These are phyloP conservation scores for Erysiphe pulchra DNA, from an alignment of 2,329 filamentous ascomycete species.

Conservation along the genomic window DNA sequence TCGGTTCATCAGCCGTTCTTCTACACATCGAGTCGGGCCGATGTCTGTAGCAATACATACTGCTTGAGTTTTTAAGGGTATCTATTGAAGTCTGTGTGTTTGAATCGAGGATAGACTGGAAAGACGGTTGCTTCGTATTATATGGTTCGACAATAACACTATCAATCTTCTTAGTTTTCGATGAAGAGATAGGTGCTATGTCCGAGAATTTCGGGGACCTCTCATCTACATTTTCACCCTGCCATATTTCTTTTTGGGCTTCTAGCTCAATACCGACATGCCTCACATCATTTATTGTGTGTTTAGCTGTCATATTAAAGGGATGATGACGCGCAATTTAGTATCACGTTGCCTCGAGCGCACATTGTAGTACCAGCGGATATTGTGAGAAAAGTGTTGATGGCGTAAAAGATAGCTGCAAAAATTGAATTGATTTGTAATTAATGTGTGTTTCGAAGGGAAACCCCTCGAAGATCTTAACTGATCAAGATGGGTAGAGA, in stretches of 20 bases:
- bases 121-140: background rate
- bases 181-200: background rate
- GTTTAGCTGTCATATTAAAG: background rate
- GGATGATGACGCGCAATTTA: background rate
- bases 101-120: conserved; percentile 30
- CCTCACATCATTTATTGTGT: background rate
- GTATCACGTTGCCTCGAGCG: no score
- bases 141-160: background rate
- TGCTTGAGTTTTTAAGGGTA: conserved; percentile 35
- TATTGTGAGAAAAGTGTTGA: no score
- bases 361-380: no score
- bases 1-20: conserved; percentile 75
- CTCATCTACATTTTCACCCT: background rate
- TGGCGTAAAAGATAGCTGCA: no score
- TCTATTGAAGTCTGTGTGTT: conserved; percentile 16
- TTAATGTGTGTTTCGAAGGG: no score
- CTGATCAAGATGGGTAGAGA: no score
- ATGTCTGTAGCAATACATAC: conserved; percentile 89
- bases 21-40: conserved; percentile 83
- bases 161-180: background rate
- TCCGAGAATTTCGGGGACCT: background rate
- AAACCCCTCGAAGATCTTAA: no score
- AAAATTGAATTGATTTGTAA: no score
- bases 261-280: background rate
- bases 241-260: background rate